These are phyloP conservation scores for Boletus sensibilis DNA, from an alignment of 768 basidiomycete species.

Conservation along the genomic window DNA sequence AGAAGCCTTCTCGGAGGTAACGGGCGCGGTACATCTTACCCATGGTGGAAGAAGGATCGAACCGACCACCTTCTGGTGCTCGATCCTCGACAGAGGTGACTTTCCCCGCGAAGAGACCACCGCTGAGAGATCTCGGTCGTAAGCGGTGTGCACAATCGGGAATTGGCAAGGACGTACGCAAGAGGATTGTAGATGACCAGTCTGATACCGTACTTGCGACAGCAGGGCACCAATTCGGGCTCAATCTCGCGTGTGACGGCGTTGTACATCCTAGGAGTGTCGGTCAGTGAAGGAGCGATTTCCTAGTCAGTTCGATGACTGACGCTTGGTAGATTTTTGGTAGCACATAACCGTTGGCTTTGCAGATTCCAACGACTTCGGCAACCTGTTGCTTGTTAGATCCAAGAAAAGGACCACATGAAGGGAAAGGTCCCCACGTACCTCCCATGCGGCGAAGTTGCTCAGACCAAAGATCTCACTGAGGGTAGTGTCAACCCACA, in stretches of 20 bases:
- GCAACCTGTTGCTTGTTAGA: slow-evolving; percentile 41
- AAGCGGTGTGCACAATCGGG: neutral
- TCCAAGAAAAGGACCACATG: neutral
- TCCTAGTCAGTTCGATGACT: slow-evolving; percentile 10
- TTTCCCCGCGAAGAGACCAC: slow-evolving; percentile 42
- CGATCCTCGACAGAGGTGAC: slow-evolving; percentile 36
- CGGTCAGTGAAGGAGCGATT: neutral
- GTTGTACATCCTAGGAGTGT: slow-evolving; percentile 41
- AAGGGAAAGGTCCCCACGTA: slow-evolving; percentile 9
- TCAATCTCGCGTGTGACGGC: slow-evolving; percentile 49
- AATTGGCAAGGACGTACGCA: slow-evolving; percentile 32
- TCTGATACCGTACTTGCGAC: slow-evolving; percentile 55
- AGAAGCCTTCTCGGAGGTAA: slow-evolving; percentile 43
- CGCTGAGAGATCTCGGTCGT: neutral
- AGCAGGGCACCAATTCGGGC: slow-evolving; percentile 52
- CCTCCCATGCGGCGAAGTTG: slow-evolving; percentile 59
- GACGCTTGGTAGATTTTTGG: slow-evolving; percentile 59
- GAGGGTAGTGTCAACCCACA: neutral
- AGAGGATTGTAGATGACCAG: slow-evolving; percentile 59
- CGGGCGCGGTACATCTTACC: slow-evolving; percentile 47
- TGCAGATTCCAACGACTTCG: slow-evolving; percentile 58
- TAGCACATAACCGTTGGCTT: slow-evolving; percentile 49
- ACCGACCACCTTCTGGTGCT: slow-evolving; percentile 40
- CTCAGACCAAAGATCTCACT: slow-evolving; percentile 64
- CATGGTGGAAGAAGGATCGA: slow-evolving; percentile 37